Conservation (phyloP, 140 eudicot genomes). For the Ambrosia hybrid region DNA sequence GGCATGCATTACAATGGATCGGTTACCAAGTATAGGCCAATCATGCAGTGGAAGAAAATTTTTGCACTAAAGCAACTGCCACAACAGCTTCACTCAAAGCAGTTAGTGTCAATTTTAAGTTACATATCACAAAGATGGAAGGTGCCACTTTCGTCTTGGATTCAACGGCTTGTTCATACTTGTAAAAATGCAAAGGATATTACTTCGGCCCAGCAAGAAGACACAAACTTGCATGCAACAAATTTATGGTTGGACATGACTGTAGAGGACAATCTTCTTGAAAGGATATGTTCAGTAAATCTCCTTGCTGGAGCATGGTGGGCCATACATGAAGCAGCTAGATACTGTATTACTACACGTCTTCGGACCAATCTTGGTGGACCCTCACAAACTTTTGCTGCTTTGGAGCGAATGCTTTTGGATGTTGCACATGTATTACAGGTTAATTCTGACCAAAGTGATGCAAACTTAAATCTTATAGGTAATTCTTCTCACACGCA, state of each 20-base stretch:
- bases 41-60: conserved; percentile 75
- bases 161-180: conserved; percentile 73
- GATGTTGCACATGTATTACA: conserved; percentile 82
- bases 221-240: conserved; percentile 40
- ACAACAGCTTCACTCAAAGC: conserved; percentile 94
- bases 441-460: conserved; percentile 75
- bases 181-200: conserved; percentile 61
- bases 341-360: conserved; percentile 90
- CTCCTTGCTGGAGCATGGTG: conserved; percentile 95
- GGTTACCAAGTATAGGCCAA: conserved; percentile 36
- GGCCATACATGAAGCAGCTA: conserved; percentile 98
- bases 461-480: conserved; percentile 61
- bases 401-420: conserved; percentile 95
- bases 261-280: conserved; percentile 72
- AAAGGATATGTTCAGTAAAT: conserved; percentile 64
- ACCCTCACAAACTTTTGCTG: conserved; percentile 99
- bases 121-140: conserved; percentile 98
- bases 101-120: conserved; percentile 86
- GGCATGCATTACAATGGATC: conserved; percentile 57
- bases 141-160: conserved; percentile 98
- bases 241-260: conserved; percentile 62
- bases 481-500: conserved; percentile 69
- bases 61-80: conserved; percentile 88
- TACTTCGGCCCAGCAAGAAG: conserved; percentile 56
- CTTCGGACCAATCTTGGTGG: conserved; percentile 99